Evolutionary conservation across 2,329 filamentous ascomycete genomes (phyloP), one percentile per base, ranked within the genome.

Genomic region (Akanthomyces uredinophilus): DNA sequence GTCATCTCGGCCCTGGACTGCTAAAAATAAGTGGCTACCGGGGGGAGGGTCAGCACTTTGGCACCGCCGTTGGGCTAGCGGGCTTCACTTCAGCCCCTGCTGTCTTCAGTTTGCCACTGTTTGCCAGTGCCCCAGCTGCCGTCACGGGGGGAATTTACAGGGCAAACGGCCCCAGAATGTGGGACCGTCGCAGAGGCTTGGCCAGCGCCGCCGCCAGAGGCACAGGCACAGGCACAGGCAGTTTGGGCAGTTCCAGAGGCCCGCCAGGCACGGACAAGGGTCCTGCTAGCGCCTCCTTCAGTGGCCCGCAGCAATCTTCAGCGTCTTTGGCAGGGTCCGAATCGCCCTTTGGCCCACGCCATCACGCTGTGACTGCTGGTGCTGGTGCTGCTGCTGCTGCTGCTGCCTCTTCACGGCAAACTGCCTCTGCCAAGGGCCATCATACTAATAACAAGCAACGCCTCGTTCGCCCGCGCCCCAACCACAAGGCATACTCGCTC

Each of bases 81-180:
- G 37, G 5, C 37, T 39, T 5, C 37, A 16, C 37, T 39, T 5
- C 37, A 39, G 37, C 44, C 44, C 44, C 44, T 47, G n/a, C n/a
- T 20, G 18, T 44, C 18, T 5, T 20, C 41, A 44, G 41, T 44
- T 44, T 20, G 41, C 16, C 41, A 44, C 41, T 16, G n/a, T n/a
- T n/a, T n/a, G 18, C 18, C 18, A 6, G 41, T 44, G 37, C 37
- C 37, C 16, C 37, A 39, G 37, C 37, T 39, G 37, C 37, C 10
- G 14, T 39, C 14, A 16, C 37, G 37, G 37, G 32, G 37, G 37
- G 11, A 8, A 29, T 29, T 54, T 43, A 29, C 53, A 55, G 53
- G 37, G 35, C 54, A 18, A 18, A 32, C 27, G 11, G 24, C 47
- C 20, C 22, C 35, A 46, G 75, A 50, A 62, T 62, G 60, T 62